These are phyloP conservation scores for Leccinum subtestaceum DNA, from an alignment of 768 basidiomycete species.

Conservation along the genomic window DNA sequence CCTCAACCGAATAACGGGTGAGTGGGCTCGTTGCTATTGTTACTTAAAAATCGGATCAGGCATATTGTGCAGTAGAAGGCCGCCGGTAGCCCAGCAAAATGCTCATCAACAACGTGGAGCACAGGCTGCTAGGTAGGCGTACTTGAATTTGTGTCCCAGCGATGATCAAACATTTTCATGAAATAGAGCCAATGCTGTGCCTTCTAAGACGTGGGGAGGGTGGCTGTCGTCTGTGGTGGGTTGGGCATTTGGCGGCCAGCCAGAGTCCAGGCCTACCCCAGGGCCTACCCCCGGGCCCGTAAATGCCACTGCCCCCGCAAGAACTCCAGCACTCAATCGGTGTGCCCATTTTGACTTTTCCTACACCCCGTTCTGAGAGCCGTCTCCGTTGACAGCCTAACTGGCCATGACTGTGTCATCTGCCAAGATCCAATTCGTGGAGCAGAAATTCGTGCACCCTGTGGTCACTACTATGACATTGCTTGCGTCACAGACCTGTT, in stretches of 20 bases:
- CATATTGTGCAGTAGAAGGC: conserved; percentile 2
- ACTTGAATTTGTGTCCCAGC: not conserved
- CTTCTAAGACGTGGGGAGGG: conserved; percentile 14
- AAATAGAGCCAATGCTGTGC: not conserved
- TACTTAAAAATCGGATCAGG: conserved; percentile 1
- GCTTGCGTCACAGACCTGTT: conserved; percentile 36
- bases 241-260: not conserved
- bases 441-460: conserved; percentile 29
- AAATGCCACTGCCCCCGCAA: not conserved
- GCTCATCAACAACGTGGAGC: not conserved
- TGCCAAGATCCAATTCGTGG: conserved; percentile 34
- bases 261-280: not conserved
- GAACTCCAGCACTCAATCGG: conserved; percentile 8
- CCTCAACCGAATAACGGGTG: conserved; percentile 1
- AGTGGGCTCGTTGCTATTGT: not conserved
- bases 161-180: not conserved
- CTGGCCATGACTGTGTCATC: conserved; percentile 34
- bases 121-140: conserved; percentile 11
- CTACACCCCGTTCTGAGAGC: not conserved
- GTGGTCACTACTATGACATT: conserved; percentile 36
- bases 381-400: conserved; percentile 2
- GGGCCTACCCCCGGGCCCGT: not conserved
- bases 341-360: conserved; percentile 1
- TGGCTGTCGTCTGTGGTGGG: conserved; percentile 20
- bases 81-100: not conserved